phyloP scores from a whole-genome alignment of 768 basidiomycete species.

The Coprinopsis strossmayeri region DNA sequence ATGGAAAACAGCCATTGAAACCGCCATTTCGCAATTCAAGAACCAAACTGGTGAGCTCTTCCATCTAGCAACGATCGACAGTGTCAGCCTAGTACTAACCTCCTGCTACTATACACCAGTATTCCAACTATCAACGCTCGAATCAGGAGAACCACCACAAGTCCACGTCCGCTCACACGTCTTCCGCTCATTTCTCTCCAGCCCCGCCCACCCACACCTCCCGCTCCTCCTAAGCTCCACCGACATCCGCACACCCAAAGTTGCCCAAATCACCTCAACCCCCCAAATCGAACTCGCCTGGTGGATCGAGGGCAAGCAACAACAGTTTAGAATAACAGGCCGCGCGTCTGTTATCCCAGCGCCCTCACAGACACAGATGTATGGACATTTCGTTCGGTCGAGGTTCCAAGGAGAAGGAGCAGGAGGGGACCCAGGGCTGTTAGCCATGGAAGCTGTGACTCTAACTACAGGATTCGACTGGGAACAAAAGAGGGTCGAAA shows the following conservation, averaged over 20 bases:
- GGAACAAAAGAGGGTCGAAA: constrained; percentile 55
- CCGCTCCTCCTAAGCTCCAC: constrained; percentile 66
- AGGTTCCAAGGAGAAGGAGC: constrained; percentile 12
- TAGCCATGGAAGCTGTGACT: constrained; percentile 23
- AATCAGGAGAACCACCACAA: constrained; percentile 15
- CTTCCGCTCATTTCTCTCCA: constrained; percentile 48
- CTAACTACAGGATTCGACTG: constrained; percentile 46
- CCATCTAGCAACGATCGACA: not conserved
- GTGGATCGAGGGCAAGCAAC: constrained; percentile 62
- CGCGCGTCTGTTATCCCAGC: constrained; percentile 49
- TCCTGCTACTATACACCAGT: constrained; percentile 29
- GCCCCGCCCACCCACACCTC: constrained; percentile 26
- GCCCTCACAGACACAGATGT: constrained; percentile 28
- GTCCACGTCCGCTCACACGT: constrained; percentile 53
- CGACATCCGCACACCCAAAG: constrained; percentile 69
- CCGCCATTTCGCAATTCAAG: constrained; percentile 32
- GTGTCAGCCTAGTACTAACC: not conserved
- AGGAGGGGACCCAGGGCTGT: constrained; percentile 25
- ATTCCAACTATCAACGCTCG: constrained; percentile 55
- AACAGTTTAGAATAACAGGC: constrained; percentile 72
- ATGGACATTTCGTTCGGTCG: not conserved
- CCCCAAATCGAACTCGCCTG: constrained; percentile 57
- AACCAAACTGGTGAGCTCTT: constrained; percentile 30
- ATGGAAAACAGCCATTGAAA: constrained; percentile 42
- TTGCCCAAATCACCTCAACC: constrained; percentile 44